Evolutionary conservation across 768 basidiomycete genomes (phyloP), one percentile per base, ranked within the genome.

Genomic region (Sporobolomyces phaffii): DNA sequence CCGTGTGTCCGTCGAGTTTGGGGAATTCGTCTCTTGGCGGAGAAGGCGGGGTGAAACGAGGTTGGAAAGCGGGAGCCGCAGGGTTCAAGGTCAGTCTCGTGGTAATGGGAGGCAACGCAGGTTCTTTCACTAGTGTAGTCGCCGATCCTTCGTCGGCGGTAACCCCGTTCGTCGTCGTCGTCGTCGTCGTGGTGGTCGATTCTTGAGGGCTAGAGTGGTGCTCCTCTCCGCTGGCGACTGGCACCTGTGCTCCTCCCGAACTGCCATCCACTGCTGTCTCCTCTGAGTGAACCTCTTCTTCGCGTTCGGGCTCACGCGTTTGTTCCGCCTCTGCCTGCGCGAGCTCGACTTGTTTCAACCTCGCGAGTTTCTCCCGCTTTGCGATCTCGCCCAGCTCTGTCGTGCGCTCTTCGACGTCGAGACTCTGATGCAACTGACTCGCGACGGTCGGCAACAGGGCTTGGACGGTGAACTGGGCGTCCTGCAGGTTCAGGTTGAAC

Each of bases 361-460:
- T 43, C 51, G 36, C 47, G 47, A 38, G 31, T 45, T 57, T 53
- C 33, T 65, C 66, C 44, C 49, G 8, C 31, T 33, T 18, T 10
- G 65, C 69, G n/a, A 68, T 48, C 24, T 58, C 40, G 22, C 57
- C 83, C 24, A 85, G 73, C 68, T 82, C 86, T 20, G 81, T 76
- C 0, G 86, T 89, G 17, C 89, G 77, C 0, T 80, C 80, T 69
- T 91, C 89, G 22, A 91, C 87, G 69, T 91, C 85, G 84, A 91
- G 87, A 34, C 83, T 84, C 28, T 81, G 79, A n/a, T 87, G 77
- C 17, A 91, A 80, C 66, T 86, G 84, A 18, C 82, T 78, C 9
- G 84, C 82, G 22, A 90, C 81, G 1, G 86, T 85, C 2, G 86
- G 85, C 22, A 89, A 77, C 41, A 74, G 76, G 0, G 87, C 85